Evolutionary conservation across 345 rosid genomes (phyloP).

Genomic region (Boechera retrofracta): DNA sequence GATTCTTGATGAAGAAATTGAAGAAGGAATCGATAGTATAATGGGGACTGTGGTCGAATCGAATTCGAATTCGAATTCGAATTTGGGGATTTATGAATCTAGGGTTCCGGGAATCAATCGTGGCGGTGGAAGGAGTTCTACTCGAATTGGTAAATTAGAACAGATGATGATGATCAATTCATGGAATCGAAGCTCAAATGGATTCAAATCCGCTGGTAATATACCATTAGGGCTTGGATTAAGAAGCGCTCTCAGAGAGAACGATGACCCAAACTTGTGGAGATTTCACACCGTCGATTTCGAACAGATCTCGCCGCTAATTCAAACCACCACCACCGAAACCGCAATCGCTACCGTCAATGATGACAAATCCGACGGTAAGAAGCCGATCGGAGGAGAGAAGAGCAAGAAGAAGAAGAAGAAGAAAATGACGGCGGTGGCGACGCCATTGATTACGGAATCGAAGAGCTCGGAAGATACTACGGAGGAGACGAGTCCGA

Average conservation of each 20-base stretch:
- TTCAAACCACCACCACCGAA: conserved; percentile 25
- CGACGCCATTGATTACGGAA: conserved; percentile 21
- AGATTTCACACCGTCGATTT: conserved; percentile 64
- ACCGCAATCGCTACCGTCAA: background rate
- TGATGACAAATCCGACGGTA: background rate
- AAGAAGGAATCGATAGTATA: conserved; percentile 77
- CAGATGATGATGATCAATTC: conserved; percentile 41
- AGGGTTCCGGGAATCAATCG: conserved; percentile 7
- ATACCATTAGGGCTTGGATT: conserved; percentile 48
- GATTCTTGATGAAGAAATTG: conserved; percentile 74
- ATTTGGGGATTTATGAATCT: conserved; percentile 20
- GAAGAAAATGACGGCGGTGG: conserved; percentile 49
- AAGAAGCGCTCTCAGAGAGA: conserved; percentile 55
- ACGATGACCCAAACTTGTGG: conserved; percentile 54
- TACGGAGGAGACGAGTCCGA: conserved; percentile 16
- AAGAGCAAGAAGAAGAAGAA: conserved; percentile 48
- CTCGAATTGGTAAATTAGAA: conserved; percentile 32
- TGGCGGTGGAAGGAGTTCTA: background rate
- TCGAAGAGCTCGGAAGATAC: conserved; percentile 39
- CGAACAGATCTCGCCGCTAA: conserved; percentile 70
- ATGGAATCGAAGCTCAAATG: conserved; percentile 49
- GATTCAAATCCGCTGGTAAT: conserved; percentile 46
- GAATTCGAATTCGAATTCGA: conserved; percentile 37
- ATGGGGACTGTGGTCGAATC: conserved; percentile 58
- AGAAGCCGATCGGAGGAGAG: conserved; percentile 34